phyloP scores from a whole-genome alignment of 345 rosid species.

The Salix koriyanagi region DNA sequence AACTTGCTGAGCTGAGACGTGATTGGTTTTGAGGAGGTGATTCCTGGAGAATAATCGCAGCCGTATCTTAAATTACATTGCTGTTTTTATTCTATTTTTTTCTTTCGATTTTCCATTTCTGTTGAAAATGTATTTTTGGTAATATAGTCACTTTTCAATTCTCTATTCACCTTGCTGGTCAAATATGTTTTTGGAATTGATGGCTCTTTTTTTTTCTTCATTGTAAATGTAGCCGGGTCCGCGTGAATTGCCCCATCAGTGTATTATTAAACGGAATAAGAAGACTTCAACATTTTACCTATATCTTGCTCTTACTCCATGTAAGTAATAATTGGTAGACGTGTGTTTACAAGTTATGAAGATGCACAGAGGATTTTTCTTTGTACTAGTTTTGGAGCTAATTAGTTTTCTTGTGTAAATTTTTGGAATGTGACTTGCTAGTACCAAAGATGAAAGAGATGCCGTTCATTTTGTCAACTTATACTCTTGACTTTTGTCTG shows the following conservation, averaged over 20 bases:
- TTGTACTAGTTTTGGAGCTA: not conserved
- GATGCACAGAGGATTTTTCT: not conserved
- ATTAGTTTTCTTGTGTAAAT: not conserved
- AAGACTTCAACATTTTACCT: conserved; percentile 71
- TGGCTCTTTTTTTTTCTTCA: conserved; percentile 1
- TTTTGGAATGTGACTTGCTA: not conserved
- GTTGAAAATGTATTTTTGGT: not conserved
- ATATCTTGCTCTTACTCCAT: conserved; percentile 60
- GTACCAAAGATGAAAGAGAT: conserved; percentile 4
- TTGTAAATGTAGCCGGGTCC: conserved; percentile 74
- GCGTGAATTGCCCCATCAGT: conserved; percentile 54
- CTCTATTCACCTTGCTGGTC: not conserved
- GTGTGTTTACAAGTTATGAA: not conserved
- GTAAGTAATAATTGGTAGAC: conserved; percentile 43
- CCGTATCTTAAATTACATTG: not conserved
- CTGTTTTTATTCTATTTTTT: not conserved
- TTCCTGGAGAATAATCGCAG: not conserved
- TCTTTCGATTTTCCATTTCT: not conserved
- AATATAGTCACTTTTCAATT: not conserved
- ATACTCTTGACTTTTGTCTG: conserved; percentile 17
- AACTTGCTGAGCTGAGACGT: not conserved
- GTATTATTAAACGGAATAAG: conserved; percentile 70
- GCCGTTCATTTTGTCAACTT: conserved; percentile 27
- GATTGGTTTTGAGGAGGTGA: not conserved
- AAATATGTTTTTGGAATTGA: conserved; percentile 4